Evolutionary conservation across 192 early-diverging fungal genomes (phyloP).

Genomic region (Podila epigama): DNA sequence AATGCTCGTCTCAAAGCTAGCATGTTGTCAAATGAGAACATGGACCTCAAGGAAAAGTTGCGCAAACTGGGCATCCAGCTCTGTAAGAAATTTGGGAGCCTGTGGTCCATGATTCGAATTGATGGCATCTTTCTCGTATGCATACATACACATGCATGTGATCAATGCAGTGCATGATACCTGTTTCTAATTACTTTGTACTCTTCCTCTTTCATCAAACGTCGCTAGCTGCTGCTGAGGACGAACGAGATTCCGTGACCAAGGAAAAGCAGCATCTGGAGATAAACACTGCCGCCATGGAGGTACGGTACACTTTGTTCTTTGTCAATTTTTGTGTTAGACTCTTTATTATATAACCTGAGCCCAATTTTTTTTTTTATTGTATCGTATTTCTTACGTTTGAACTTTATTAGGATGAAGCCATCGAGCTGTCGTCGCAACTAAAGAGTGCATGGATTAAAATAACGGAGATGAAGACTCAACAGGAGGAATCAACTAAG

Average conservation of each 20-base stretch:
- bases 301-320: background rate
- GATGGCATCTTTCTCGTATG: too few species aligned
- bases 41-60: slow-evolving; percentile 38
- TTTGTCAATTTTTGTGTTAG: background rate
- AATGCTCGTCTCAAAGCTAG: slow-evolving; percentile 26
- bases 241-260: slow-evolving; percentile 20
- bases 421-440: slow-evolving; percentile 17
- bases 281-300: background rate
- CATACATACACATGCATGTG: too few species aligned
- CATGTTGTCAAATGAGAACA: slow-evolving; percentile 23
- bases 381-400: too few species aligned
- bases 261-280: slow-evolving; percentile 10
- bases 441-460: slow-evolving; percentile 35
- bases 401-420: slow-evolving; percentile 26
- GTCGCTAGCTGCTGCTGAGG: slow-evolving; percentile 18
- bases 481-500: slow-evolving; percentile 22
- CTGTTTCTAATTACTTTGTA: too few species aligned
- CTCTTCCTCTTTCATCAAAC: background rate
- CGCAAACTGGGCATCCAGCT: slow-evolving; percentile 36
- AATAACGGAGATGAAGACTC: slow-evolving; percentile 20
- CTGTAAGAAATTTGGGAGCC: too few species aligned
- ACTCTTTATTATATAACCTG: too few species aligned
- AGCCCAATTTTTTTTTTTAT: too few species aligned
- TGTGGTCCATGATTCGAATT: too few species aligned
- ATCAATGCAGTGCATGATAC: too few species aligned